Base-by-base conservation (phyloP, 148 eudicot species). In the Salicornia ramosissima region DNA sequence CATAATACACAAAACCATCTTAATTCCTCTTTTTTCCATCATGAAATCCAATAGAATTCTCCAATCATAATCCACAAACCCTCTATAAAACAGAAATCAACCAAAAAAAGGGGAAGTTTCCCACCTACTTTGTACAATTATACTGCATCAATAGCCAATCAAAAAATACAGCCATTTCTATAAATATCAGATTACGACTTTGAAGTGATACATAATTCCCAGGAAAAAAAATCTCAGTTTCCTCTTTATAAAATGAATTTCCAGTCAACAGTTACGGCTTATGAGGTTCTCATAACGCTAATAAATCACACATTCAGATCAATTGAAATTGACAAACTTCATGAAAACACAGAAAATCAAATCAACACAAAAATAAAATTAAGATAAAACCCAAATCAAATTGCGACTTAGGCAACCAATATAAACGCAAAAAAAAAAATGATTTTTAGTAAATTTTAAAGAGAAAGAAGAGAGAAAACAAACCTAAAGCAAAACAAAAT, bases 401-500 rank as follows among this genome's bases (percentile, higher is more conserved):
- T 30, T 40, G 15, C 14, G 34, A 61, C 18, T 19, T 26, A 73
- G 4, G 4, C 26, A 21, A 67, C 56, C 50, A 60, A 3, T 1
- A 0, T 2, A 39, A 52, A 10, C 1, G 1, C 30, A 64, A 10
- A 16, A 69, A 64, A 10, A 16, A 69, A 40, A 54, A 40, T 50
- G 39, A 18, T 34, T n/a, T n/a, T n/a, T n/a, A n/a, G n/a, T 36
- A 58, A 52, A 30, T 21, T 36, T 16, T 1, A n/a, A 40, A 10
- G 58, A 55, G 25, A 36, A 33, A 7, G 31, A n/a, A 52, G 34
- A 10, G 50, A 34, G n/a, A 53, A 30, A 40, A 19, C 86, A 40
- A 24, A 93, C 98, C 92, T 75, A 90, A 71, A 28, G 96, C 99
- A 80, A 95, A 95, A 78, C 86, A 95, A 78, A 91, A 95, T 57